These are phyloP conservation scores for Fusarium siculi DNA, from an alignment of 2,329 filamentous ascomycete species.

Conservation along the genomic window DNA sequence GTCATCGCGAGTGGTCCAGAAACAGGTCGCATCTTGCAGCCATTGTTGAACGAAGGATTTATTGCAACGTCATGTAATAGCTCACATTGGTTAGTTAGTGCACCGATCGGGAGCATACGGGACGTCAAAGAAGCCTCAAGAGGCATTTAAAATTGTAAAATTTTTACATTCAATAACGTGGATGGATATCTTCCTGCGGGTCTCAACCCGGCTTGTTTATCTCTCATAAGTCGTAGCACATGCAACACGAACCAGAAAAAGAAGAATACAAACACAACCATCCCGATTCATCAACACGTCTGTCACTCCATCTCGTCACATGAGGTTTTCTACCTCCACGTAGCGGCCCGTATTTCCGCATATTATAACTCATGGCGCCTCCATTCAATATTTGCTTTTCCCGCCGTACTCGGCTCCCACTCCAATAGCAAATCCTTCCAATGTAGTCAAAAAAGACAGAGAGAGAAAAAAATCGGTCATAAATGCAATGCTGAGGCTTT, in stretches of 20 bases:
- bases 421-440: constrained; percentile 18
- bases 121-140: background rate
- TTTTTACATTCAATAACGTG: constrained; percentile 28
- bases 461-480: background rate
- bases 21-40: constrained; percentile 22
- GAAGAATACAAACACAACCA: constrained; percentile 30
- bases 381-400: constrained; percentile 32
- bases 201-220: constrained; percentile 41
- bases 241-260: constrained; percentile 35
- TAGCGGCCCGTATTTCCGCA: constrained; percentile 12
- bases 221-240: constrained; percentile 45
- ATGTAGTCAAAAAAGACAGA: constrained; percentile 1
- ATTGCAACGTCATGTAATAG: background rate
- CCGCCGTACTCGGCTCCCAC: constrained; percentile 5
- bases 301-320: constrained; percentile 6
- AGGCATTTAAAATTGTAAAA: constrained; percentile 2
- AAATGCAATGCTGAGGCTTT: constrained; percentile 34
- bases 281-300: constrained; percentile 24
- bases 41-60: background rate
- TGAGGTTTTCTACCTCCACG: constrained; percentile 26
- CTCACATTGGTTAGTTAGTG: background rate
- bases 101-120: background rate
- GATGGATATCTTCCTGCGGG: constrained; percentile 44
- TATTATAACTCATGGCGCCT: constrained; percentile 23
- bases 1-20: constrained; percentile 24